These are phyloP conservation scores for Populus nigra DNA, from an alignment of 345 rosid genomes.

Conservation along the genomic window DNA sequence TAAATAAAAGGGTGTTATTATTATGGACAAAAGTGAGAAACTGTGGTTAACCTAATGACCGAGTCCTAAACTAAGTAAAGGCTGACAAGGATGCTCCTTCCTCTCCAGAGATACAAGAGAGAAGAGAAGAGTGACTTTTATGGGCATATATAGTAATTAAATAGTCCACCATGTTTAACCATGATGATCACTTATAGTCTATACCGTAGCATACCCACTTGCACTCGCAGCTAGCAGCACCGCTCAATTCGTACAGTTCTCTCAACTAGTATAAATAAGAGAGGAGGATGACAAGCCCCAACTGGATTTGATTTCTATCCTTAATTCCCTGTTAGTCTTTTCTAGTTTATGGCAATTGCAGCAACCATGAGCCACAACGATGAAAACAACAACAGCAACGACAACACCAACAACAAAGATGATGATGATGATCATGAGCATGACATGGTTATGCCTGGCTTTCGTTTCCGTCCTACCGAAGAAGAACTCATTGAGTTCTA, in stretches of 20 bases:
- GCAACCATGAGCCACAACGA: conserved; percentile 55
- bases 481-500: conserved; percentile 98
- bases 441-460: conserved; percentile 98
- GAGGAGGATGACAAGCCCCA: conserved; percentile 1
- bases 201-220: neutral
- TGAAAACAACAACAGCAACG: conserved; percentile 22
- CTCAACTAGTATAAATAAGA: conserved; percentile 23
- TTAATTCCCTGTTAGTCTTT: neutral
- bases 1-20: too few species aligned
- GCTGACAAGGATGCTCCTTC: neutral
- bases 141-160: neutral
- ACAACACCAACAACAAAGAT: conserved; percentile 25
- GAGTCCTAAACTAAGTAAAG: too few species aligned
- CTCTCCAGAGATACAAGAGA: neutral
- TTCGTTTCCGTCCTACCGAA: conserved; percentile 97
- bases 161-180: neutral
- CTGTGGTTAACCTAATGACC: too few species aligned
- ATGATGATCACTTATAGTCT: neutral
- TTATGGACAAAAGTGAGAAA: too few species aligned
- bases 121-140: neutral
- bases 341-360: conserved; percentile 63
- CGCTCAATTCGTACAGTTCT: conserved; percentile 25
- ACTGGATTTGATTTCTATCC: conserved; percentile 1
- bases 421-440: conserved; percentile 72
- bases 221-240: conserved; percentile 17